Conservation (phyloP, 345 rosid genomes). For the Citropsis articulata region DNA sequence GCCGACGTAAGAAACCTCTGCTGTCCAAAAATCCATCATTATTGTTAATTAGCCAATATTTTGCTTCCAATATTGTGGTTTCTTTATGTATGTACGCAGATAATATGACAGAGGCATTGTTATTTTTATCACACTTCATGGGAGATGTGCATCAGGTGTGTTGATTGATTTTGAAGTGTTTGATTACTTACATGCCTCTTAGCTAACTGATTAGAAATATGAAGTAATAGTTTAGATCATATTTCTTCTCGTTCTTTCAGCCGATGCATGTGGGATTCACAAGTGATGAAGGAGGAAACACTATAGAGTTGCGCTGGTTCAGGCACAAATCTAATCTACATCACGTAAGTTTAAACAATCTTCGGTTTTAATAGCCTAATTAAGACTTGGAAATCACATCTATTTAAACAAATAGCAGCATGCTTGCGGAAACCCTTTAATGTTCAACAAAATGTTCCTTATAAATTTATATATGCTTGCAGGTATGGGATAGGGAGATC, state of each 20-base stretch:
- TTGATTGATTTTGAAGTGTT: background rate
- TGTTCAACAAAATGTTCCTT: background rate
- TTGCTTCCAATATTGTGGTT: background rate
- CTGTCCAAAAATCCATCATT: too few relatives aligned
- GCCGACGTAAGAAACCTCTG: slow-evolving; percentile 48
- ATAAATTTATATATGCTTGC: background rate
- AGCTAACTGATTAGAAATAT: background rate
- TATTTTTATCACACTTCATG: slow-evolving; percentile 90
- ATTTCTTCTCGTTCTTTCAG: slow-evolving; percentile 25
- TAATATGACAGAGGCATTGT: slow-evolving; percentile 88
- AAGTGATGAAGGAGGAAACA: slow-evolving; percentile 84
- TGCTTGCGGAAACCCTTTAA: background rate
- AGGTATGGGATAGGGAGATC: slow-evolving; percentile 98
- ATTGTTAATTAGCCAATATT: background rate
- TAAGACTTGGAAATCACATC: too few relatives aligned
- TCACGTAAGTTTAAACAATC: slow-evolving; percentile 46
- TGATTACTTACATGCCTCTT: background rate
- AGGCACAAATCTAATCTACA: slow-evolving; percentile 89
- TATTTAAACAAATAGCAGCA: background rate
- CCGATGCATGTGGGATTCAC: slow-evolving; percentile 93
- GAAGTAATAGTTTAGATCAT: background rate
- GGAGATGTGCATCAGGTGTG: slow-evolving; percentile 91
- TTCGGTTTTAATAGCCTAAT: background rate
- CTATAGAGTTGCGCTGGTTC: slow-evolving; percentile 80
- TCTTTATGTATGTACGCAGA: slow-evolving; percentile 35